Base-by-base conservation (phyloP, 768 basidiomycete species). In the Podaxis sp. region DNA sequence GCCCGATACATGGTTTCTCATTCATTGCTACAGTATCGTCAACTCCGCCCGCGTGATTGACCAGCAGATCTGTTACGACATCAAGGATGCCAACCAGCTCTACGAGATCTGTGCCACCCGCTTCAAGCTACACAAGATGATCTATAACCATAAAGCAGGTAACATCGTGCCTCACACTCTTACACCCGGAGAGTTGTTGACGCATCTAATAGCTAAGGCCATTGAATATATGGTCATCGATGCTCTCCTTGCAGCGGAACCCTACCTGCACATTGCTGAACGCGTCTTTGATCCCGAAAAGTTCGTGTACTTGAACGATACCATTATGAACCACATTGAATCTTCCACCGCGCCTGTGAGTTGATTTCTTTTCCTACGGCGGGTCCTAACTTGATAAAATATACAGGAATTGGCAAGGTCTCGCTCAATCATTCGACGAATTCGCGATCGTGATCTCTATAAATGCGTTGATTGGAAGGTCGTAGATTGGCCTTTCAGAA, bases 191-290 rank as follows among this genome's bases (percentile, higher is more conserved):
- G 17, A n/a, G 9, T 36, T 22, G 17, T 55, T 37, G 61, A 17
- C 1, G 8, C 38, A 43, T 38, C 51, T 24, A n/a, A 47, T 69
- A 90, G 91, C 90, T 2, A 89, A 83, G 66, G 85, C 90, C 0
- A 88, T 93, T 55, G 93, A 93, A 71, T 84, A 88, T 68, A 94
- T 94, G 93, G 77, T 94, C n/a, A 79, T 91, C 13, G 92, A 94
- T 66, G 90, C 82, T 0, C 79, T 94, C 3, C 73, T 87, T 0
- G 74, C 75, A 0, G 93, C 93, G 0, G 89, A 94, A 40, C 81
- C 85, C 0, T 61, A 81, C 62, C 71, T 93, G 70, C 78, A 85
- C 49, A 81, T 94, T 53, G 85, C 89, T 0, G 71, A 79, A 0
- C 74, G 76, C 4, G 80, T 93, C 15, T 71, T 79, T 27, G 71